Evolutionary conservation across 352 stramenopile species (phyloP).

Genomic region (Phytophthora europaea): DNA sequence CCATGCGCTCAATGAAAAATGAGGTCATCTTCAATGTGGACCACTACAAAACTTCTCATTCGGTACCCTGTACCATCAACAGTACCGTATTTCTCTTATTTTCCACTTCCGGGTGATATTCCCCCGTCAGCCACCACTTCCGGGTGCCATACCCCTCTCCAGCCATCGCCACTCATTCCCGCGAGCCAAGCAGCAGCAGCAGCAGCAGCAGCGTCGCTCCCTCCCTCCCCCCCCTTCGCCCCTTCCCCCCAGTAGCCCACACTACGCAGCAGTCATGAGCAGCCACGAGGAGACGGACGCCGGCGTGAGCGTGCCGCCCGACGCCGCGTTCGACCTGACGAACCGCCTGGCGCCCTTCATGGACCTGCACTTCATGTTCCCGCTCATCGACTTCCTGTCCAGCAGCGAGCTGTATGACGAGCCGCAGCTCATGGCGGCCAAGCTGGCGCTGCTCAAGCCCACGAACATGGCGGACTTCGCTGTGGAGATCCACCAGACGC

Average conservation of each 20-base stretch:
- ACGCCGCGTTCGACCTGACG: slow-evolving; percentile 95
- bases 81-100: neutral
- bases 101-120: neutral
- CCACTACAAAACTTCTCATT: neutral
- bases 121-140: neutral
- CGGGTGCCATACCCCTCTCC: neutral
- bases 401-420: slow-evolving; percentile 95
- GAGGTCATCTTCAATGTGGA: neutral
- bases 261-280: slow-evolving; percentile 35
- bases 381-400: slow-evolving; percentile 95
- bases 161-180: slow-evolving; percentile 55
- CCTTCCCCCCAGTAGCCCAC: neutral
- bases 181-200: slow-evolving; percentile 24
- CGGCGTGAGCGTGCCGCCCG: slow-evolving; percentile 58
- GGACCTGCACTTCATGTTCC: slow-evolving; percentile 98
- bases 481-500: slow-evolving; percentile 95
- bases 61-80: neutral
- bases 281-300: slow-evolving; percentile 56
- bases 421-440: slow-evolving; percentile 89
- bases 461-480: slow-evolving; percentile 98
- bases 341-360: slow-evolving; percentile 95
- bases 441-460: slow-evolving; percentile 93
- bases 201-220: neutral
- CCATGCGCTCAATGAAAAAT: neutral
- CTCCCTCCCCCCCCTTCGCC: neutral